Percentiles rank a stretch among this genome's conserved stretches.
Evolutionary conservation across 441 rosid genomes (phyloP).

Genomic region (Gossypium gossypioides): DNA sequence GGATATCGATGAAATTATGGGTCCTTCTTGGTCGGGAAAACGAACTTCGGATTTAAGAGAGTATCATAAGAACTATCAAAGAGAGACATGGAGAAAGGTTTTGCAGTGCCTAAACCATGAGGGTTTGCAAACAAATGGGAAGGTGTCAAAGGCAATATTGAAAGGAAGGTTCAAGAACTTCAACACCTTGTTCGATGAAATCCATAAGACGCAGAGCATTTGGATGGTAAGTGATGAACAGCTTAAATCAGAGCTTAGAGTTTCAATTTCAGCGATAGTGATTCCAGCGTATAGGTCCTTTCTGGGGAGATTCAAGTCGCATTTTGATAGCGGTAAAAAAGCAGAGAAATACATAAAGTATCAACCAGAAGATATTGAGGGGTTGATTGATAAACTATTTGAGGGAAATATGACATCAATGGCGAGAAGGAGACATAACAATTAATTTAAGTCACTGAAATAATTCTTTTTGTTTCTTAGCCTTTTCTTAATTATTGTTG

Average conservation of each 20-base stretch:
- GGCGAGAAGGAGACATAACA: constrained; percentile 32
- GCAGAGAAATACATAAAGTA: constrained; percentile 68
- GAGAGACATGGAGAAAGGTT: constrained; percentile 76
- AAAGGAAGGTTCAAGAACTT: constrained; percentile 76
- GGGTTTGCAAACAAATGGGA: constrained; percentile 67
- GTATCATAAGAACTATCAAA: constrained; percentile 64
- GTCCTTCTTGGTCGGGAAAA: constrained; percentile 48
- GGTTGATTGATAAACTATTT: constrained; percentile 59
- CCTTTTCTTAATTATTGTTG: background rate
- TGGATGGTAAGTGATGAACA: constrained; percentile 91
- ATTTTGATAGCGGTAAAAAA: constrained; percentile 48
- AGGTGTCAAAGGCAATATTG: constrained; percentile 48
- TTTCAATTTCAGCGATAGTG: constrained; percentile 67
- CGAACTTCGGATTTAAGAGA: constrained; percentile 52
- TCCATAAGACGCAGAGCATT: constrained; percentile 66
- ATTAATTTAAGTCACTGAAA: background rate
- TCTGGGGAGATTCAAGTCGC: constrained; percentile 65
- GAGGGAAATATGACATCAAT: constrained; percentile 55
- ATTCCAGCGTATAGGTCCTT: constrained; percentile 87
- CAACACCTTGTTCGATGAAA: constrained; percentile 68
- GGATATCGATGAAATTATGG: constrained; percentile 46
- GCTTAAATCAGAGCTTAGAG: constrained; percentile 77
- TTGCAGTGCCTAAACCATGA: constrained; percentile 56
- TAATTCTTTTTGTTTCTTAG: background rate
- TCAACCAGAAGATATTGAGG: constrained; percentile 81